These are phyloP conservation scores for Saccharomyces hybrid DNA, from an alignment of 1,139 yeast genomes.

Conservation along the genomic window DNA sequence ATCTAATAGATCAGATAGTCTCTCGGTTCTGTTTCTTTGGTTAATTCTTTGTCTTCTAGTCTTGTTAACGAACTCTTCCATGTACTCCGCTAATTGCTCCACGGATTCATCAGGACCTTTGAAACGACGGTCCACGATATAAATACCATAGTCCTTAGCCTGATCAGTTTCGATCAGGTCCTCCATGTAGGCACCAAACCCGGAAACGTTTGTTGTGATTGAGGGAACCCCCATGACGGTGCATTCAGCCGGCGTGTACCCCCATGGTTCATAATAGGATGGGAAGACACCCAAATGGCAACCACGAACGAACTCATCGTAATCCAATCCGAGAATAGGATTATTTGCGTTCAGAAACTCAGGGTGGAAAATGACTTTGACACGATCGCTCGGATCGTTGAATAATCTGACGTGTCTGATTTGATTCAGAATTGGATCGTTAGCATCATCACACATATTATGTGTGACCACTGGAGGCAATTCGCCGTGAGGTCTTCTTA, in stretches of 20 bases:
- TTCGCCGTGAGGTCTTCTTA: slow-evolving; percentile 69
- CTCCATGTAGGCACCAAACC: slow-evolving; percentile 97
- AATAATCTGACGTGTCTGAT: slow-evolving; percentile 87
- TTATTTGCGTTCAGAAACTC: slow-evolving; percentile 92
- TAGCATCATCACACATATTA: slow-evolving; percentile 87
- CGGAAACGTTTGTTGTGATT: slow-evolving; percentile 87
- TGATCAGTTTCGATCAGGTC: slow-evolving; percentile 73
- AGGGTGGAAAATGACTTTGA: slow-evolving; percentile 94
- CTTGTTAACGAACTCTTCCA: slow-evolving; percentile 83
- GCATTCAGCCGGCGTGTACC: slow-evolving; percentile 97
- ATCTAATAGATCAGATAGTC: slow-evolving; percentile 84
- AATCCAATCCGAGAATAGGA: slow-evolving; percentile 87
- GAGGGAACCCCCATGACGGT: slow-evolving; percentile 98
- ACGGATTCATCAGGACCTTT: slow-evolving; percentile 91
- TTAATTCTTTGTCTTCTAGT: slow-evolving; percentile 95
- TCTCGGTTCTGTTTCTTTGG: slow-evolving; percentile 94
- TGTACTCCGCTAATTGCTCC: slow-evolving; percentile 78
- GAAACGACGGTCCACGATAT: slow-evolving; percentile 95
- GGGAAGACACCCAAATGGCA: slow-evolving; percentile 98
- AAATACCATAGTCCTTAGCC: slow-evolving; percentile 88
- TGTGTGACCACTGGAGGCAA: slow-evolving; percentile 97
- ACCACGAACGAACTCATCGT: slow-evolving; percentile 96
- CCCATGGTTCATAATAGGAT: slow-evolving; percentile 98
- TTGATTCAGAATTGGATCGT: slow-evolving; percentile 86
- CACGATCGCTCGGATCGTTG: slow-evolving; percentile 84